Conservation (phyloP, 1,284 basidiomycete species). For the Ceraceosorus guamensis region DNA sequence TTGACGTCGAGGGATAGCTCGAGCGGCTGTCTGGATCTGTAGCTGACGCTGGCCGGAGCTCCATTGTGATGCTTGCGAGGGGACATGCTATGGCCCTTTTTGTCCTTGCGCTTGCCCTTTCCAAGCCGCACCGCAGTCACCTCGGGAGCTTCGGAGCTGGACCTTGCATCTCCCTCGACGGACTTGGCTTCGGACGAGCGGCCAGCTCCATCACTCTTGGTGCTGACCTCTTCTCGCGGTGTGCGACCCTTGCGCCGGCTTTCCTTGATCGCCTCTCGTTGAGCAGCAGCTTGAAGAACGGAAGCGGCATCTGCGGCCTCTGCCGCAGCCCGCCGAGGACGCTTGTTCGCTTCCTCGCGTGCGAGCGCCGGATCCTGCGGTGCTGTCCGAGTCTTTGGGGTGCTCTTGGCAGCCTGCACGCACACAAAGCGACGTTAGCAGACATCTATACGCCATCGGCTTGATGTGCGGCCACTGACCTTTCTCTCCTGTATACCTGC, state of each 20-base stretch:
- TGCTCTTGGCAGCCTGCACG: constrained; percentile 1
- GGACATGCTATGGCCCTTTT: not conserved
- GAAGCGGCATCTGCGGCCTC: not conserved
- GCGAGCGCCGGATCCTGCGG: not conserved
- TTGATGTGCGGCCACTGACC: not conserved
- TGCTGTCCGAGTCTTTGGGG: not conserved
- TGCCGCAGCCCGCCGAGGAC: not conserved
- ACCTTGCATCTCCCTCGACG: not conserved
- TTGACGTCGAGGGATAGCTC: not conserved
- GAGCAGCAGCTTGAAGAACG: not conserved
- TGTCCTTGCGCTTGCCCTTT: not conserved
- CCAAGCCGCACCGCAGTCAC: not conserved
- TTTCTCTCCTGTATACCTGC: not conserved
- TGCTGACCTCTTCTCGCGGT: too few relatives aligned
- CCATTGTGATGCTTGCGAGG: not conserved
- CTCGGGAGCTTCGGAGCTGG: not conserved
- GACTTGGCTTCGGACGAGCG: not conserved
- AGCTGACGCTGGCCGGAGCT: not conserved
- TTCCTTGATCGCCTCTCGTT: not conserved
- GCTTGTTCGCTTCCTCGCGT: not conserved
- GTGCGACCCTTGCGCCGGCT: too few relatives aligned
- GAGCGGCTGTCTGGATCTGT: not conserved
- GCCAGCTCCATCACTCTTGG: not conserved
- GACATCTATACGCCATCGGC: not conserved
- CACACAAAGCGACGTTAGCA: not conserved